A percentile compares a stretch with the other conserved stretches of the same genome.
Evolutionary conservation across 2,329 filamentous ascomycete genomes (phyloP).

Genomic region (Onygenales sp.): DNA sequence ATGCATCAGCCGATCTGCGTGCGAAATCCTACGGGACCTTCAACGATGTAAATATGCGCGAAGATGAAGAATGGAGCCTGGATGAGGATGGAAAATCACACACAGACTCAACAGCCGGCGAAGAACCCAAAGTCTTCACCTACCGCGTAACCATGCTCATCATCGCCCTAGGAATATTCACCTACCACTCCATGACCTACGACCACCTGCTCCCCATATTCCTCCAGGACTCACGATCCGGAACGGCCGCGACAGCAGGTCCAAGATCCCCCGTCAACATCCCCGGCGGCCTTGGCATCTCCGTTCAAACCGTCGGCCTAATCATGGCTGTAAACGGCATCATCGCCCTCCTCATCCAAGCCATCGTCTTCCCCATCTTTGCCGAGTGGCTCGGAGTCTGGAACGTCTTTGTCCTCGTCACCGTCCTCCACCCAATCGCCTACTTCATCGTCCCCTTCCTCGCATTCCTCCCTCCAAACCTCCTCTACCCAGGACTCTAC

Average conservation of each 20-base stretch:
- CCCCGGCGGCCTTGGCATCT: conserved; percentile 56
- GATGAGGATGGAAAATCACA: conserved; percentile 34
- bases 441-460: conserved; percentile 64
- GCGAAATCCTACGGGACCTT: conserved; percentile 76
- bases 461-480: conserved; percentile 44
- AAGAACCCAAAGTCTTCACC: conserved; percentile 41
- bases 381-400: conserved; percentile 58
- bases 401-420: conserved; percentile 56
- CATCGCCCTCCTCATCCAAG: conserved; percentile 65
- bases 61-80: conserved; percentile 45
- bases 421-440: conserved; percentile 55
- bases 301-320: conserved; percentile 56
- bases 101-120: conserved; percentile 9
- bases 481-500: conserved; percentile 55
- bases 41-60: conserved; percentile 45
- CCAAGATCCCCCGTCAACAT: conserved; percentile 43
- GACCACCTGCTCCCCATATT: conserved; percentile 90
- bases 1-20: conserved; percentile 62
- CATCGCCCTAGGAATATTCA: conserved; percentile 78
- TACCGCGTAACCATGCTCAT: conserved; percentile 65
- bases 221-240: conserved; percentile 58
- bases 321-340: conserved; percentile 62
- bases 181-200: conserved; percentile 91
- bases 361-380: conserved; percentile 57
- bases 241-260: conserved; percentile 19